Evolutionary conservation across 2,329 filamentous ascomycete genomes (phyloP).

Genomic region (Aspergillus quadricinctus): DNA sequence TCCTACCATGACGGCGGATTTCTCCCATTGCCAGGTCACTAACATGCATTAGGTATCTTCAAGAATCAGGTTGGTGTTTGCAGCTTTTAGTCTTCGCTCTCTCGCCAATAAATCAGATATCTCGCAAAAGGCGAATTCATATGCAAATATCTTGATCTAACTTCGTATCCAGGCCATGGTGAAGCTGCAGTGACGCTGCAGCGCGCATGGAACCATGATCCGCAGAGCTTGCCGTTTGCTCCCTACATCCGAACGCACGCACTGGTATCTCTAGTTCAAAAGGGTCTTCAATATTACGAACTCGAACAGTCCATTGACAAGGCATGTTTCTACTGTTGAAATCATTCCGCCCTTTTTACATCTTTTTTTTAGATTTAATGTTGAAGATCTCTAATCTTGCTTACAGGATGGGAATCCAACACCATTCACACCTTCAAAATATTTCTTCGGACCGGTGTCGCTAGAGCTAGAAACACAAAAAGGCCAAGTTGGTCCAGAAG

Average conservation of each 20-base stretch:
- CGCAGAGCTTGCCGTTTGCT: conserved; percentile 59
- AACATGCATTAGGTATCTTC: conserved; percentile 45
- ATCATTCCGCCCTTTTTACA: not conserved
- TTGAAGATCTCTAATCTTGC: conserved; percentile 1
- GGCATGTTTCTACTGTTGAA: conserved; percentile 30
- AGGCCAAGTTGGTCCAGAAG: conserved; percentile 20
- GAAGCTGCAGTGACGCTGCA: conserved; percentile 58
- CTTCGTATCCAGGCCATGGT: conserved; percentile 46
- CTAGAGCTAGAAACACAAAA: conserved; percentile 29
- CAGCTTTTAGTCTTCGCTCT: conserved; percentile 13
- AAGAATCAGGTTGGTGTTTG: conserved; percentile 49
- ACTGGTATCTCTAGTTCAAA: conserved; percentile 59
- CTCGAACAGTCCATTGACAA: conserved; percentile 47
- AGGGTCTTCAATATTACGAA: conserved; percentile 55
- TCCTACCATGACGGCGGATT: conserved; percentile 16
- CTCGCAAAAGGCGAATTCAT: not conserved
- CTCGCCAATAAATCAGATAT: not conserved
- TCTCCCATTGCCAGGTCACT: conserved; percentile 6
- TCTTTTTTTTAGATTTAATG: not conserved
- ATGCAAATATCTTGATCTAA: conserved; percentile 9
- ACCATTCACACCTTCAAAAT: conserved; percentile 34
- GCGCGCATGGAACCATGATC: conserved; percentile 60
- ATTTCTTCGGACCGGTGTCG: conserved; percentile 46
- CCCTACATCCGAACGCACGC: conserved; percentile 55
- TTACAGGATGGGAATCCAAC: conserved; percentile 36